A percentile compares a stretch with the other conserved stretches of the same genome.
These are phyloP conservation scores for Aureobasidium sp. DNA, from an alignment of 2,329 filamentous ascomycete species.

Conservation along the genomic window DNA sequence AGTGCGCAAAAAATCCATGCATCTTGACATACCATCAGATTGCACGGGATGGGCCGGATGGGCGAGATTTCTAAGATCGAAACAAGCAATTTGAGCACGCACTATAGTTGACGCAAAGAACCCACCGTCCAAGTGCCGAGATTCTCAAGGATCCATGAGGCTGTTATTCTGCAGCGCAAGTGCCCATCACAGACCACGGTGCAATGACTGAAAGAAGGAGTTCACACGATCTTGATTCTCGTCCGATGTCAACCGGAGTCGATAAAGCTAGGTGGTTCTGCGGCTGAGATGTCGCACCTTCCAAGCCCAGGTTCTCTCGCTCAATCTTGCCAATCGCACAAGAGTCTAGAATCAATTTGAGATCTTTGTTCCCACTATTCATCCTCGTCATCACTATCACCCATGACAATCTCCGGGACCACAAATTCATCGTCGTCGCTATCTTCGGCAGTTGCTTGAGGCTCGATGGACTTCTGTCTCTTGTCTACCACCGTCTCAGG, in stretches of 20 bases:
- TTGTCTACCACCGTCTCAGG: neutral
- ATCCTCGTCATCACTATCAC: conserved; percentile 22
- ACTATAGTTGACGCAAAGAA: neutral
- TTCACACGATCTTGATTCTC: neutral
- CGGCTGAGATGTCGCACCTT: neutral
- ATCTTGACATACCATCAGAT: neutral
- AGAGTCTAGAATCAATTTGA: neutral
- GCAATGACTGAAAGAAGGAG: neutral
- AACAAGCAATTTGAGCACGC: neutral
- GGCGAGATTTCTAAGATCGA: neutral
- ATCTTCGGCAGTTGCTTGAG: conserved; percentile 14
- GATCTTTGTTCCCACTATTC: conserved; percentile 9
- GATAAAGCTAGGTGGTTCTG: neutral
- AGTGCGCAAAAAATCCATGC: neutral
- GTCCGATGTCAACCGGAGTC: neutral
- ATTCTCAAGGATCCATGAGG: neutral
- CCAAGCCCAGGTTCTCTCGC: neutral
- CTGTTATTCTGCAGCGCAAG: neutral
- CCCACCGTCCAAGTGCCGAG: neutral
- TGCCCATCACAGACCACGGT: neutral
- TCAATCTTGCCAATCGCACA: neutral
- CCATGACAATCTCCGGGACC: conserved; percentile 26
- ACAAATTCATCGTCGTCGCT: conserved; percentile 28
- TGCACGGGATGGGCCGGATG: neutral
- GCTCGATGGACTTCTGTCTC: conserved; percentile 6